Conservation (phyloP, 73 alveolate genomes). For the Effrenium voratum region DNA sequence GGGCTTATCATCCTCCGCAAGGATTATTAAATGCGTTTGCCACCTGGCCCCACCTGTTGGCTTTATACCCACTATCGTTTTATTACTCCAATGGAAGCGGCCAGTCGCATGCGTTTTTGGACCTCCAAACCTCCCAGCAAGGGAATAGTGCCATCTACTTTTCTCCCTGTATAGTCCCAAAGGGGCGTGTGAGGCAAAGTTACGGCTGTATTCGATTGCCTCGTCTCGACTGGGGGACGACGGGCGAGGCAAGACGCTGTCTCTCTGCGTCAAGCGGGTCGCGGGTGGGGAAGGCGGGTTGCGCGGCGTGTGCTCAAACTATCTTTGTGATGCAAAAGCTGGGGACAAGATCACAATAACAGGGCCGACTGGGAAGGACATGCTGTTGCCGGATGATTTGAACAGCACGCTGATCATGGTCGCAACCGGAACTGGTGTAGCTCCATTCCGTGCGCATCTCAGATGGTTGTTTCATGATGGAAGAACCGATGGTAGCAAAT, state of each 20-base stretch:
- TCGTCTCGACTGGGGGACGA: constrained; percentile 56
- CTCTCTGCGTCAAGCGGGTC: constrained; percentile 81
- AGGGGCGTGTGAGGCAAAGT: no score
- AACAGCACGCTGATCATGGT: constrained; percentile 23
- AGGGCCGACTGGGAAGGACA: constrained; percentile 72
- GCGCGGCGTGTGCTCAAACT: not conserved
- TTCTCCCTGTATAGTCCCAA: no score
- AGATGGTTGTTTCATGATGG: constrained; percentile 34
- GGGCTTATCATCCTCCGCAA: no score
- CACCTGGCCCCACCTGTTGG: no score
- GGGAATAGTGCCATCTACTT: no score
- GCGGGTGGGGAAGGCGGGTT: not conserved
- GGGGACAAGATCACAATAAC: constrained; percentile 54
- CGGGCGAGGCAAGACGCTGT: constrained; percentile 18
- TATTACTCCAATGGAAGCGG: no score
- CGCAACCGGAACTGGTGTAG: constrained; percentile 56
- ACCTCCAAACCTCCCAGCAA: no score
- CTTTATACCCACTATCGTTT: no score
- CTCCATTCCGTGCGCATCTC: constrained; percentile 31
- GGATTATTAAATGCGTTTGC: no score
- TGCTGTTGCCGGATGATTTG: constrained; percentile 43
- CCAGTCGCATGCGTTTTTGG: no score
- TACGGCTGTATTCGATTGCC: constrained; percentile 19
- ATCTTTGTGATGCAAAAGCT: not conserved
- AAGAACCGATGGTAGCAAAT: not conserved